These are phyloP conservation scores for Ceratocystis variospora DNA, from an alignment of 2,329 filamentous ascomycete species.

Conservation along the genomic window DNA sequence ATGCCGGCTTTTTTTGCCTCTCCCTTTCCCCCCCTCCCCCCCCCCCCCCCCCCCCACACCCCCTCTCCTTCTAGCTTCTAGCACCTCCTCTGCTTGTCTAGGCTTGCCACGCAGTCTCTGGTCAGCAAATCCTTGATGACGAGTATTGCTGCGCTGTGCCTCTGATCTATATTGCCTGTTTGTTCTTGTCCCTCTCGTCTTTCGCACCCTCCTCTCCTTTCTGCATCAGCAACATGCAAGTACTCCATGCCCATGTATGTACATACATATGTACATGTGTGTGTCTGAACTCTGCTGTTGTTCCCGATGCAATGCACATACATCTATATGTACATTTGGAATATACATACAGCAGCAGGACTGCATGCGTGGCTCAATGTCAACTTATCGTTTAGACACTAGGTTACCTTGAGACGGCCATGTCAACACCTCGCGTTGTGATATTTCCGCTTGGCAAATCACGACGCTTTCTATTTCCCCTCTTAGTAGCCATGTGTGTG, in stretches of 20 bases:
- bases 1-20: neutral
- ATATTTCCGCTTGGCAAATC: neutral
- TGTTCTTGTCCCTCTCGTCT: neutral
- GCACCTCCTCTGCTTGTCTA: neutral
- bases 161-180: neutral
- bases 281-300: neutral
- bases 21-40: neutral
- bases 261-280: neutral
- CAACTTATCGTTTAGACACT: constrained; percentile 3
- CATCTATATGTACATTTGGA: neutral
- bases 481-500: neutral
- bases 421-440: neutral
- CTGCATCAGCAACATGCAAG: neutral
- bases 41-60: neutral
- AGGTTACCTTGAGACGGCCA: neutral
- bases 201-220: neutral
- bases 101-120: neutral
- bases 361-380: constrained; percentile 4
- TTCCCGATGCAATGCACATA: neutral
- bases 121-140: neutral
- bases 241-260: neutral
- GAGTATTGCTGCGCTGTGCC: neutral
- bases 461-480: neutral
- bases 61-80: neutral
- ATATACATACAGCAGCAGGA: neutral